Evolutionary conservation across 306 rosid genomes (phyloP).

Genomic region (Spatholobus suberectus): DNA sequence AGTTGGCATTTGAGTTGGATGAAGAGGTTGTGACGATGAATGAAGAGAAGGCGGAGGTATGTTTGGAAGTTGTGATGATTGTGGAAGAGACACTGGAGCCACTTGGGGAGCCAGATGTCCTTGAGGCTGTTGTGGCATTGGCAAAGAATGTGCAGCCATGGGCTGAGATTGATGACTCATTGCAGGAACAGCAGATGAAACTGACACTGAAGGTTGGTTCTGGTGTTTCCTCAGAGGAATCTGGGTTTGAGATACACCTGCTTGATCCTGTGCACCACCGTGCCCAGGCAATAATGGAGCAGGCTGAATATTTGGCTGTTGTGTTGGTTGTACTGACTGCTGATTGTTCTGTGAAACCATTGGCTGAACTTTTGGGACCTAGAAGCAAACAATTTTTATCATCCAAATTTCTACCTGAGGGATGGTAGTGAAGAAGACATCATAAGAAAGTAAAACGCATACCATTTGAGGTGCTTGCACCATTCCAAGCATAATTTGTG

Average conservation of each 20-base stretch:
- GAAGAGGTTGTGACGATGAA: constrained; percentile 80
- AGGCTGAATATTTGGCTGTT: constrained; percentile 61
- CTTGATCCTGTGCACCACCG: constrained; percentile 70
- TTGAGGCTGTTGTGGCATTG: constrained; percentile 72
- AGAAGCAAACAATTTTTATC: constrained; percentile 42
- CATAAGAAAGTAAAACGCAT: constrained; percentile 35
- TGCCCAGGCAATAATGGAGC: constrained; percentile 60
- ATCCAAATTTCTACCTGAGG: not conserved
- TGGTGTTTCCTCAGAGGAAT: constrained; percentile 71
- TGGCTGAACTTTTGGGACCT: constrained; percentile 83
- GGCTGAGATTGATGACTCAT: constrained; percentile 73
- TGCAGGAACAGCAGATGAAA: constrained; percentile 69
- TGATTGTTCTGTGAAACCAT: constrained; percentile 61
- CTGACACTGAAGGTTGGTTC: constrained; percentile 62
- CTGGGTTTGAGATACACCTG: constrained; percentile 65
- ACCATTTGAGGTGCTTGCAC: constrained; percentile 88
- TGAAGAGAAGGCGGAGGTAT: constrained; percentile 65
- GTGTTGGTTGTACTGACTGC: constrained; percentile 61
- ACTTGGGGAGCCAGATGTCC: constrained; percentile 70
- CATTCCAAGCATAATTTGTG: constrained; percentile 99
- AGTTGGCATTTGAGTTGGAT: constrained; percentile 66
- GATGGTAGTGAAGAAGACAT: constrained; percentile 28
- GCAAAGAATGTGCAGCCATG: constrained; percentile 62
- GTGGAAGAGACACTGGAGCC: constrained; percentile 60
- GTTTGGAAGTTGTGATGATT: constrained; percentile 73